These are phyloP conservation scores for Lyophyllum decastes DNA, from an alignment of 768 basidiomycete species.

Conservation along the genomic window DNA sequence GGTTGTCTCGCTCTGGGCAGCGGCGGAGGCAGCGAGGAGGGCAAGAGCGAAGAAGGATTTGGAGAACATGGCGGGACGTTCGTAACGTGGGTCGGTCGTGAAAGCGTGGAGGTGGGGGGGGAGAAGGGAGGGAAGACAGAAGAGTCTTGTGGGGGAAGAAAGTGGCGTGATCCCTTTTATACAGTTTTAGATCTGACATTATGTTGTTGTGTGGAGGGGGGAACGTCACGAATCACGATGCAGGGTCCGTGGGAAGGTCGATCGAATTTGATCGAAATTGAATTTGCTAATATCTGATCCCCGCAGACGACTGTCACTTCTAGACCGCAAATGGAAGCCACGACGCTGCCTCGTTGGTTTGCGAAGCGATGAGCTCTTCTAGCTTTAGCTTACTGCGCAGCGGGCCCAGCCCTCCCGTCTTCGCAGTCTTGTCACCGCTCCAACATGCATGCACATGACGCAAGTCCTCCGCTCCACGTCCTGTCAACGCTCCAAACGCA, in stretches of 20 bases:
- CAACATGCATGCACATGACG: not conserved
- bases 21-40: slow-evolving; percentile 2
- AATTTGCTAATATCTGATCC: not conserved
- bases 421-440: too few relatives aligned
- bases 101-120: not conserved
- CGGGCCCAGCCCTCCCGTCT: not conserved
- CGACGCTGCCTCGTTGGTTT: not conserved
- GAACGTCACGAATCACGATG: not conserved
- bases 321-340: not conserved
- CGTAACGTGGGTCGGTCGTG: not conserved
- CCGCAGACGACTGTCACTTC: not conserved
- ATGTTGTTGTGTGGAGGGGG: not conserved
- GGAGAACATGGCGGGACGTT: slow-evolving; percentile 4
- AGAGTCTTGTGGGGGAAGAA: not conserved
- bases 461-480: not conserved
- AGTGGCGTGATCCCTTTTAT: slow-evolving; percentile 4
- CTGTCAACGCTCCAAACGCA: too few relatives aligned
- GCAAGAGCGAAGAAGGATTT: slow-evolving; percentile 11
- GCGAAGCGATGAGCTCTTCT: not conserved
- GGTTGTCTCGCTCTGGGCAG: not conserved
- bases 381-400: not conserved
- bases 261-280: not conserved
- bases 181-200: not conserved
- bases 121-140: not conserved
- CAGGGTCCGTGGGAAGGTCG: not conserved